These are phyloP conservation scores for Coemansia sp. DNA, from an alignment of 192 early-diverging fungal species.

Conservation along the genomic window DNA sequence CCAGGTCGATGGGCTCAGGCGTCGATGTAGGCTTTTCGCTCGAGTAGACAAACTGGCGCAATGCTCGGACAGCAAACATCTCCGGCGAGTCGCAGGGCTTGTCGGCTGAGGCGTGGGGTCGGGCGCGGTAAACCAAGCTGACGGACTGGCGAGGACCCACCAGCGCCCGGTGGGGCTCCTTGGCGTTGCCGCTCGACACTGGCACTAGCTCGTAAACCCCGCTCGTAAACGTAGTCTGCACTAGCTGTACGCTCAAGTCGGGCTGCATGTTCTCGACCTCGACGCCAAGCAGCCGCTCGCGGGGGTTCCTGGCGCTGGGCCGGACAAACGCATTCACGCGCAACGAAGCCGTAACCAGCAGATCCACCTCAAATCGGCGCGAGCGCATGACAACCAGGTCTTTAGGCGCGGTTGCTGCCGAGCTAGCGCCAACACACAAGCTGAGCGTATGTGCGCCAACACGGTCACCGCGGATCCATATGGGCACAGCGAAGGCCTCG, in stretches of 20 bases:
- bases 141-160: constrained; percentile 44
- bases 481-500: constrained; percentile 69
- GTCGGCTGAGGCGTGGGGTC: constrained; percentile 5
- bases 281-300: constrained; percentile 90
- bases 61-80: constrained; percentile 50
- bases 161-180: background rate
- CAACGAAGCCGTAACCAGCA: constrained; percentile 81
- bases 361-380: constrained; percentile 37
- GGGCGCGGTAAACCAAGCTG: constrained; percentile 38
- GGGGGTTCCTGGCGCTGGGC: constrained; percentile 70
- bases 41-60: constrained; percentile 48
- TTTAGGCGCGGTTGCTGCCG: background rate
- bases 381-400: constrained; percentile 32
- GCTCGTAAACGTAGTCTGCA: constrained; percentile 46
- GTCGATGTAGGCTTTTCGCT: constrained; percentile 29
- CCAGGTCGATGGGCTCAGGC: constrained; percentile 30
- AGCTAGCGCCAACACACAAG: constrained; percentile 35
- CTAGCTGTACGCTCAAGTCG: constrained; percentile 38
- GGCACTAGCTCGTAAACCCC: constrained; percentile 40
- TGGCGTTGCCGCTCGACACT: background rate
- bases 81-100: constrained; percentile 36
- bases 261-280: constrained; percentile 66
- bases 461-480: constrained; percentile 90
- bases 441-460: constrained; percentile 77
- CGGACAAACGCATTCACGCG: constrained; percentile 94